Percentiles rank a stretch among this genome's conserved stretches.
phyloP scores from a whole-genome alignment of 495 filamentous ascomycete species.

The Neurospora hispaniola region DNA sequence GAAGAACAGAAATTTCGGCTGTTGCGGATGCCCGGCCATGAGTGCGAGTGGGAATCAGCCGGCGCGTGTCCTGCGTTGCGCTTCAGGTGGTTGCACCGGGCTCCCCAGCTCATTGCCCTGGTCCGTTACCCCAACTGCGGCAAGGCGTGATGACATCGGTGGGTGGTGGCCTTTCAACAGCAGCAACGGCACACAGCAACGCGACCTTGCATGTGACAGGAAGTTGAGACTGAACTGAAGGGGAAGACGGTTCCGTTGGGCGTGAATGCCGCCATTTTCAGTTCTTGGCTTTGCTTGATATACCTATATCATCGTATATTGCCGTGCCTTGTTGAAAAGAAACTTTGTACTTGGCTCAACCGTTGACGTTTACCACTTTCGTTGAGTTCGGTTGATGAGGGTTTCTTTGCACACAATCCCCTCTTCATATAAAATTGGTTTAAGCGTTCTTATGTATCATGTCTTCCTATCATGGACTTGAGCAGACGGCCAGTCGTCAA shows the following conservation, averaged over 20 bases:
- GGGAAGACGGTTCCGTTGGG: too few relatives aligned
- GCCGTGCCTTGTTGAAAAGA: neutral
- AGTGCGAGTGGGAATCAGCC: neutral
- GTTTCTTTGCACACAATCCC: too few relatives aligned
- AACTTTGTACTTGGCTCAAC: neutral
- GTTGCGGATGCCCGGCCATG: slow-evolving; percentile 9
- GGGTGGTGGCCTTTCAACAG: neutral
- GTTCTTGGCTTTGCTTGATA: neutral
- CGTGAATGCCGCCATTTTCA: neutral
- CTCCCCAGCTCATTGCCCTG: neutral
- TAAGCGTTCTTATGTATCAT: too few relatives aligned
- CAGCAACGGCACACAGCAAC: neutral
- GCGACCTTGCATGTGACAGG: neutral
- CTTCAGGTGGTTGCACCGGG: neutral
- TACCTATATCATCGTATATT: neutral
- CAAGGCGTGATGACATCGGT: neutral
- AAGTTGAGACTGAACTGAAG: neutral
- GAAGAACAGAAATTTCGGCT: slow-evolving; percentile 17
- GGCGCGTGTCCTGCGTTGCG: neutral
- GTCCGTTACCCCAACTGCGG: neutral
- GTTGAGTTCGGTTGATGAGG: too few relatives aligned
- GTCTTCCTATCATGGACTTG: too few relatives aligned
- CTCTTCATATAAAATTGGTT: too few relatives aligned
- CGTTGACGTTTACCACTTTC: too few relatives aligned
- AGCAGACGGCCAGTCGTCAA: too few relatives aligned